Evolutionary conservation across 805 yeast genomes (phyloP).

Genomic region (Sungouiozyma ichnusensis): DNA sequence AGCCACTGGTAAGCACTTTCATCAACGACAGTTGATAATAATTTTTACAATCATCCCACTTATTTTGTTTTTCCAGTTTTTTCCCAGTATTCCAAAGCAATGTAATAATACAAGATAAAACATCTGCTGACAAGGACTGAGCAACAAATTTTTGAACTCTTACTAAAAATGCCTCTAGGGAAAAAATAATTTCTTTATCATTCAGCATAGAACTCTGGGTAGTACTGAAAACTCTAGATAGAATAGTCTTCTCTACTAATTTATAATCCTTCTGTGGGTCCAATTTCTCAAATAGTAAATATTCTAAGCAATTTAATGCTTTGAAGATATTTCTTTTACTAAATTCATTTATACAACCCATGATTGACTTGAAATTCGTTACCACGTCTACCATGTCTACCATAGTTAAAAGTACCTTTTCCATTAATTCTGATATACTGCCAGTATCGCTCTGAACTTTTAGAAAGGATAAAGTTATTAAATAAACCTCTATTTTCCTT

Average conservation of each 20-base stretch:
- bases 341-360: slow-evolving; percentile 24
- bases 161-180: slow-evolving; percentile 17
- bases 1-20: slow-evolving; percentile 17
- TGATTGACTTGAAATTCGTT: slow-evolving; percentile 15
- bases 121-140: slow-evolving; percentile 19
- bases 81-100: slow-evolving; percentile 34
- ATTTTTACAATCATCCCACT: slow-evolving; percentile 13
- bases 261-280: slow-evolving; percentile 19
- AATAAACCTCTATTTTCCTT: slow-evolving; percentile 25
- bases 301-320: slow-evolving; percentile 29
- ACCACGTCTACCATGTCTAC: slow-evolving; percentile 22
- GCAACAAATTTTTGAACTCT: slow-evolving; percentile 22
- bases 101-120: slow-evolving; percentile 28
- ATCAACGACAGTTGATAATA: slow-evolving; percentile 23
- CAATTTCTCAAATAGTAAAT: slow-evolving; percentile 27
- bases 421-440: slow-evolving; percentile 9
- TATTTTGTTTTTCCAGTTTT: slow-evolving; percentile 17
- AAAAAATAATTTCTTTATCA: slow-evolving; percentile 12
- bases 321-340: slow-evolving; percentile 15
- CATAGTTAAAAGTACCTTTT: slow-evolving; percentile 30
- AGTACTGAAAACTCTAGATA: slow-evolving; percentile 18
- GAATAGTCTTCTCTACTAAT: slow-evolving; percentile 22
- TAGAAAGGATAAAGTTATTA: slow-evolving; percentile 1
- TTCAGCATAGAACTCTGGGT: slow-evolving; percentile 18
- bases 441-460: slow-evolving; percentile 1